Evolutionary conservation across 2,329 filamentous ascomycete species (phyloP), one percentile per base, ranked within the genome.

Genomic region (Botrytis fabae): DNA sequence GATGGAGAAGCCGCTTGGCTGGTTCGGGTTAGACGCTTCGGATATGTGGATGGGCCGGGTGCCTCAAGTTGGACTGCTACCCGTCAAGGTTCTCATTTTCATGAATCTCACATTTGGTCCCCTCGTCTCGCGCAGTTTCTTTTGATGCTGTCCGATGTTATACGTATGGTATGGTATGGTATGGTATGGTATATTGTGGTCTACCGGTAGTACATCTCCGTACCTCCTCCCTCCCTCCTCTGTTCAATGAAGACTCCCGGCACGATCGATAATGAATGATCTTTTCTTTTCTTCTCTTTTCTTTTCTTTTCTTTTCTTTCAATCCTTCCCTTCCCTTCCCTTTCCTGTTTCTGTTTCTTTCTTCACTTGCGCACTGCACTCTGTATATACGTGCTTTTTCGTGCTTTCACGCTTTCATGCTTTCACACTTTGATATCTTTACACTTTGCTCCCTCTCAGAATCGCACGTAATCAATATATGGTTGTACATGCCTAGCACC

Each of bases 11-110:
- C 1, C 3, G n/a, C 32, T 51, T 66, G 9, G 1, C 46, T 25
- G 1, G 28, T 51, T 12, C 28, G 7, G 5, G 25, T 66, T 51
- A 54, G 64, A 20, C 22, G 6, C 9, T 2, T 25, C 2, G 22
- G 8, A 32, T 66, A 28, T 54, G 16, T 16, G 51, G 35, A 38
- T 38, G 4, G 35, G 35, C 4, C 7, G 5, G 16, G n/a, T 66
- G 4, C 18, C 4, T 51, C 32, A 25, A 35, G 35, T 68, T 68
- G 38, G 25, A 25, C 38, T 40, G 32, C 35, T 69, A 57, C 38
- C 65, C 65, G 57, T 69, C 65, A 69, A 69, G 65, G 65, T 57
- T 69, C 65, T 69, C 65, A 69, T 44, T 69, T 42, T 40, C 14
- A 63, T 18, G n/a, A 57, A 57, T 28, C n/a, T 57, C n/a, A 38